phyloP scores from a whole-genome alignment of 1,284 basidiomycete genomes.

The Rhodofomes roseus region DNA sequence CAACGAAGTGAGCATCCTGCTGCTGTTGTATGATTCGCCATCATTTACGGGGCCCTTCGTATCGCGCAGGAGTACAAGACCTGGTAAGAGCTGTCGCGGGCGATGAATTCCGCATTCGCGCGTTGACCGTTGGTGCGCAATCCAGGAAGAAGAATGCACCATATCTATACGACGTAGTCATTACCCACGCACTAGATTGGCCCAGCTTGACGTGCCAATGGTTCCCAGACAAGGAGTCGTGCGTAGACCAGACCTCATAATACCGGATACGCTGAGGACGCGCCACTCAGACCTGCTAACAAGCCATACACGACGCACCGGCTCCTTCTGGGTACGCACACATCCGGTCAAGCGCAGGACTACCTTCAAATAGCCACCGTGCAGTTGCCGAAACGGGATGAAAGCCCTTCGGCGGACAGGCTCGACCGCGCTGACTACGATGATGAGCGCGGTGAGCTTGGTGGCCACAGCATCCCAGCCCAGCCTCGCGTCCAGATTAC shows the following conservation, averaged over 20 bases:
- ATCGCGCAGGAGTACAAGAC: conserved; percentile 73
- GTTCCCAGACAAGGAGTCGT: conserved; percentile 97
- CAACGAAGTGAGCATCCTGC: conserved; percentile 70
- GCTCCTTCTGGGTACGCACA: conserved; percentile 95
- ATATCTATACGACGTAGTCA: conserved; percentile 95
- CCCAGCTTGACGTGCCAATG: conserved; percentile 97
- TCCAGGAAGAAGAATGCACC: conserved; percentile 95
- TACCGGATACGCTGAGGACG: background rate
- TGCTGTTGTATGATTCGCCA: background rate
- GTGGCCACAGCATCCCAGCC: conserved; percentile 77
- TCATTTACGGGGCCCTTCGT: background rate
- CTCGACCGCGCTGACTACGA: conserved; percentile 84
- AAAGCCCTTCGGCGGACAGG: conserved; percentile 59
- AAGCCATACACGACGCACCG: conserved; percentile 93
- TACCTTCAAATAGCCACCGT: conserved; percentile 96
- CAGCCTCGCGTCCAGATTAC: conserved; percentile 84
- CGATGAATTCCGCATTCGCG: conserved; percentile 5
- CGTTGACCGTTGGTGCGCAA: conserved; percentile 9
- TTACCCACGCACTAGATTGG: conserved; percentile 98
- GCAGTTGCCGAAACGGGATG: conserved; percentile 82
- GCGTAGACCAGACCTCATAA: conserved; percentile 28
- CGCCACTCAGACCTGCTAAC: conserved; percentile 61
- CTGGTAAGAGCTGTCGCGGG: conserved; percentile 46
- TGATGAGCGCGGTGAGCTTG: conserved; percentile 90
- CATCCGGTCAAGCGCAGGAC: conserved; percentile 92